Evolutionary conservation across 805 yeast species (phyloP).

Genomic region (Yamadazyma takamatsuzukensis): DNA sequence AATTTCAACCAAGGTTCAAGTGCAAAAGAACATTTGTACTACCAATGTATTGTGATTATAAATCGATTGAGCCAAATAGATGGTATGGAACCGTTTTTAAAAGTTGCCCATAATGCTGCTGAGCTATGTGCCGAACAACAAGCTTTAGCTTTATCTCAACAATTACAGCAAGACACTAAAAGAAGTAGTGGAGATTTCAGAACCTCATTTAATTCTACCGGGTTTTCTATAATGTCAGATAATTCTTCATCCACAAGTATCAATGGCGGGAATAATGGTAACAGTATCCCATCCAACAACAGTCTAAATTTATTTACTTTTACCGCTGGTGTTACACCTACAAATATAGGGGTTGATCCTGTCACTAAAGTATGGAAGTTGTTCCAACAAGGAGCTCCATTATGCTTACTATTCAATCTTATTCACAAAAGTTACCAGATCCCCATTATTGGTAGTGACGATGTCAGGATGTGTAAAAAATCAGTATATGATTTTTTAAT

Average conservation of each 20-base stretch:
- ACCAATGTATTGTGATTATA: conserved; percentile 57
- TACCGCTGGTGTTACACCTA: conserved; percentile 75
- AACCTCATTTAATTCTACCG: conserved; percentile 29
- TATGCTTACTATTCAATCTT: conserved; percentile 79
- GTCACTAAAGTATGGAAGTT: conserved; percentile 87
- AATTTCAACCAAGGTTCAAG: conserved; percentile 63
- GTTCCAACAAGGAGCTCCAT: conserved; percentile 88
- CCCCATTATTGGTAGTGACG: conserved; percentile 70
- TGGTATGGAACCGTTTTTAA: conserved; percentile 65
- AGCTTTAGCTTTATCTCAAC: conserved; percentile 49
- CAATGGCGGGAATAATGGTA: conserved; percentile 7
- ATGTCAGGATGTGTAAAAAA: conserved; percentile 78
- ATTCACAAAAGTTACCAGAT: conserved; percentile 38
- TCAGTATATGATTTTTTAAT: conserved; percentile 85
- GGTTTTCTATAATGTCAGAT: conserved; percentile 36
- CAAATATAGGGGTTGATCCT: conserved; percentile 77
- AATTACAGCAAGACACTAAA: conserved; percentile 23
- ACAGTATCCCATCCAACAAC: conserved; percentile 8
- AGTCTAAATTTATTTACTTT: conserved; percentile 51
- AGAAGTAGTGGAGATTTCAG: conserved; percentile 23
- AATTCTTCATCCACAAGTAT: conserved; percentile 18
- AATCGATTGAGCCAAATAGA: conserved; percentile 55
- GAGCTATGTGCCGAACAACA: conserved; percentile 72
- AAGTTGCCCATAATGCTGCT: conserved; percentile 60
- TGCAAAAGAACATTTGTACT: conserved; percentile 65